Percentiles rank a stretch among this genome's conserved stretches.
These are phyloP conservation scores for Gossypium herbaceum DNA, from an alignment of 345 rosid genomes.

Conservation along the genomic window DNA sequence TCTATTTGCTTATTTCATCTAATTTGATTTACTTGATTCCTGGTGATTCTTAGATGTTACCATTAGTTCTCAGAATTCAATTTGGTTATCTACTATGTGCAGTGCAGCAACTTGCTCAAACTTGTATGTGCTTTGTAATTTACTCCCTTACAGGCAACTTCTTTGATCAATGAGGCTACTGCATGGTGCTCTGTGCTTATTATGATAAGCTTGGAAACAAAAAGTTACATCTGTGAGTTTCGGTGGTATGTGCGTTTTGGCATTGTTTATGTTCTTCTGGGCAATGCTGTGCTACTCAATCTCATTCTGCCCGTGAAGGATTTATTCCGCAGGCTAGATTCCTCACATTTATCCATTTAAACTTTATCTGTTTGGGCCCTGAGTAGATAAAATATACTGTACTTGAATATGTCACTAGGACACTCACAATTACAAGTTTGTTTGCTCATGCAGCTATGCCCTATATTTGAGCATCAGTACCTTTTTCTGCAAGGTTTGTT, in stretches of 20 bases:
- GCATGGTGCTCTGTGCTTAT: constrained; percentile 83
- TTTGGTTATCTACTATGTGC: not conserved
- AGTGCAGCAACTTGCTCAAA: not conserved
- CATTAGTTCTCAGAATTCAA: not conserved
- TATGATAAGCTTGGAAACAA: constrained; percentile 64
- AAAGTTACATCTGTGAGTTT: constrained; percentile 57
- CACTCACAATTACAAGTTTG: constrained; percentile 14
- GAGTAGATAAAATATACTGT: not conserved
- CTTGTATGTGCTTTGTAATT: not conserved
- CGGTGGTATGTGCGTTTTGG: constrained; percentile 90
- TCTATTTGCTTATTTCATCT: not conserved
- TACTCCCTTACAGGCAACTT: constrained; percentile 43
- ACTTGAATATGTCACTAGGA: not conserved
- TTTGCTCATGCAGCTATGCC: constrained; percentile 44
- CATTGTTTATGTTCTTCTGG: constrained; percentile 73
- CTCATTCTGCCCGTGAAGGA: constrained; percentile 54
- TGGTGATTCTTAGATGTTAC: not conserved
- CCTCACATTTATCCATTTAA: not conserved
- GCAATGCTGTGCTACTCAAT: constrained; percentile 78
- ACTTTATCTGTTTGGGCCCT: not conserved
- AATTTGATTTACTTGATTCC: not conserved
- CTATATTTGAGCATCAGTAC: constrained; percentile 55
- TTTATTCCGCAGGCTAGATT: constrained; percentile 47
- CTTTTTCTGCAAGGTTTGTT: constrained; percentile 70
- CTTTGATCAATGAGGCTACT: constrained; percentile 57